A percentile compares a stretch with the other conserved stretches of the same genome.
Evolutionary conservation across 805 yeast species (phyloP).

Genomic region (Spathaspora passalidarum): DNA sequence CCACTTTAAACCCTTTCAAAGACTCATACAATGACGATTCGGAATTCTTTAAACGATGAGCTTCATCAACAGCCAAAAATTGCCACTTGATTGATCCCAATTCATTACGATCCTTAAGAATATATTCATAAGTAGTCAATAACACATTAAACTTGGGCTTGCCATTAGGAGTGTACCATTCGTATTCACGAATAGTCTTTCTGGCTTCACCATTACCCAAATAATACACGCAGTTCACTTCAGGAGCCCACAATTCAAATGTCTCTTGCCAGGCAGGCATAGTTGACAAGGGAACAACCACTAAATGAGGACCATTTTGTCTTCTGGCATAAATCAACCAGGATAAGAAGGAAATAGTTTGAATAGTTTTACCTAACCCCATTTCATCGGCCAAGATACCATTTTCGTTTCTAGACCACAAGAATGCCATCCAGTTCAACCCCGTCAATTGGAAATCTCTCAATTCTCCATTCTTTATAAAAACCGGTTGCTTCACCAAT

Average conservation of each 20-base stretch:
- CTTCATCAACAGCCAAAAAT: slow-evolving; percentile 96
- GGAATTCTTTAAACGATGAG: slow-evolving; percentile 92
- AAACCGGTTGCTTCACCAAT: slow-evolving; percentile 79
- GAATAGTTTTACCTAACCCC: slow-evolving; percentile 98
- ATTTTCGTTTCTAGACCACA: slow-evolving; percentile 96
- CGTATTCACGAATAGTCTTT: slow-evolving; percentile 76
- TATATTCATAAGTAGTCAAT: slow-evolving; percentile 93
- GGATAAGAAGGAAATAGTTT: slow-evolving; percentile 88
- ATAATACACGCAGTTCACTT: slow-evolving; percentile 86
- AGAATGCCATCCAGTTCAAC: slow-evolving; percentile 98
- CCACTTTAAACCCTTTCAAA: slow-evolving; percentile 73
- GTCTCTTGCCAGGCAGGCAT: slow-evolving; percentile 99
- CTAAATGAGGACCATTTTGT: slow-evolving; percentile 95
- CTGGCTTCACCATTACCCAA: slow-evolving; percentile 90
- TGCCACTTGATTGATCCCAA: slow-evolving; percentile 90
- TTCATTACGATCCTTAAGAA: slow-evolving; percentile 80
- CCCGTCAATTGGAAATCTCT: slow-evolving; percentile 98
- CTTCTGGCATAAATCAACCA: slow-evolving; percentile 95
- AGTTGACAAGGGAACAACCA: slow-evolving; percentile 94
- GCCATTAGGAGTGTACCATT: slow-evolving; percentile 63
- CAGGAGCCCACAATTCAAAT: slow-evolving; percentile 97
- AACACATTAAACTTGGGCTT: slow-evolving; percentile 90
- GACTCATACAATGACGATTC: slow-evolving; percentile 92
- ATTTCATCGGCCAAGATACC: slow-evolving; percentile 98
- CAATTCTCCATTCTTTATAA: slow-evolving; percentile 84